Evolutionary conservation across 2,329 filamentous ascomycete species (phyloP).

Genomic region (Bipolaris sorokiniana): DNA sequence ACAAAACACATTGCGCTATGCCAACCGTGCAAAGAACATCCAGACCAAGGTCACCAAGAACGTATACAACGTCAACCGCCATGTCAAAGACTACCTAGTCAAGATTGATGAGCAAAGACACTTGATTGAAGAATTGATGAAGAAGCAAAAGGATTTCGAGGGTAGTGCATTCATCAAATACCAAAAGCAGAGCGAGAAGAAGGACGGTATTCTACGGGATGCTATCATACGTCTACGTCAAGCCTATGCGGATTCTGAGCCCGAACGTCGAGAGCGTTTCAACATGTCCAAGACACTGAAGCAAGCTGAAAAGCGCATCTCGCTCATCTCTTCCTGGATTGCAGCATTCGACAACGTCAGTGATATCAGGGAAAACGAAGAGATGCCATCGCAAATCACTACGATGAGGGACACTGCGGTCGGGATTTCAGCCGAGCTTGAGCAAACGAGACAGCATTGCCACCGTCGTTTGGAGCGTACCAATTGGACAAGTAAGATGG

Average conservation of each 20-base stretch:
- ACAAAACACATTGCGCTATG: slow-evolving; percentile 96
- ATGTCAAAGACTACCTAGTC: slow-evolving; percentile 98
- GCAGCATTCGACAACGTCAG: slow-evolving; percentile 86
- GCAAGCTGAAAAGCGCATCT: slow-evolving; percentile 82
- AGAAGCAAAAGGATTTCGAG: slow-evolving; percentile 89
- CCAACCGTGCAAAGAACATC: slow-evolving; percentile 98
- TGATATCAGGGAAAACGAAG: slow-evolving; percentile 71
- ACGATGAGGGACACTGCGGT: slow-evolving; percentile 86
- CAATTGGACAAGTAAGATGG: slow-evolving; percentile 86
- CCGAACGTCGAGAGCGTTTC: slow-evolving; percentile 79
- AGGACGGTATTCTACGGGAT: slow-evolving; percentile 75
- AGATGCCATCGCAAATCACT: slow-evolving; percentile 63
- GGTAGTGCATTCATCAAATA: slow-evolving; percentile 84
- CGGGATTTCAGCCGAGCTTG: slow-evolving; percentile 86
- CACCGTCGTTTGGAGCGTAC: slow-evolving; percentile 81
- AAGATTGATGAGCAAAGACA: slow-evolving; percentile 99
- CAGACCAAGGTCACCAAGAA: slow-evolving; percentile 99
- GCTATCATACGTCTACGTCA: slow-evolving; percentile 78
- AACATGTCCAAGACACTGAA: slow-evolving; percentile 81
- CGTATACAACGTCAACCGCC: slow-evolving; percentile 97
- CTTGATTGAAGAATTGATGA: slow-evolving; percentile 94
- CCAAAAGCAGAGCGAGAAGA: slow-evolving; percentile 86
- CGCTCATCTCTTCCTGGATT: slow-evolving; percentile 88
- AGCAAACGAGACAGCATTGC: slow-evolving; percentile 87
- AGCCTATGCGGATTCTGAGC: slow-evolving; percentile 80